Base-by-base conservation (phyloP, 352 stramenopile genomes). In the Globisporangium abappressorium region DNA sequence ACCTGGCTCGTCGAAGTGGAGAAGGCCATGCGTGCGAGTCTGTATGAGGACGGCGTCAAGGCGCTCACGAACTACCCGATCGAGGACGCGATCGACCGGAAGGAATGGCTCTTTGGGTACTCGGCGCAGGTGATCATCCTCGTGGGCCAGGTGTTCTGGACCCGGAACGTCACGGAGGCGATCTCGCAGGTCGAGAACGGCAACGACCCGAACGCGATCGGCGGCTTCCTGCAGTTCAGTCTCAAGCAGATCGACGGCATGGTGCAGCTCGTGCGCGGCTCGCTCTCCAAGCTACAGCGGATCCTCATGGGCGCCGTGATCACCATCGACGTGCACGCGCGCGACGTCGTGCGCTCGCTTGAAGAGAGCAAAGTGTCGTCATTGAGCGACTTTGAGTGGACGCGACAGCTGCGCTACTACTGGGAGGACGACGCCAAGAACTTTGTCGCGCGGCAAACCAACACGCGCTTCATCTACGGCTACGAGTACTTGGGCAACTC, bases 81-180 rank as follows among this genome's bases (percentile, higher is more conserved):
- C 1, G 90, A 97, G 36, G 81, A 95, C 28, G 85, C 89, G 5
- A 97, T 97, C 54, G 85, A 97, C 54, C 79, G 90, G 3, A 90
- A 94, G 49, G 78, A 92, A 0, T 98, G 92, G 92, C 77, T 98
- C 0, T 98, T 97, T 68, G 81, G 78, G 0, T 97, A 92, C 60
- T 87, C 89, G n/a, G 88, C 89, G 1, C 89, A 96, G 46, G 71
- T 93, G 7, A 73, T 96, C 30, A 97, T 98, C 61, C 75, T 97
- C 18, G 90, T 98, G 12, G 92, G 97, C 62, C 91, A 97, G 73
- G 86, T 98, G 0, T 93, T 96, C 68, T 98, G 92, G 92, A 97
- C 91, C 0, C 75, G 78, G 4, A 97, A 97, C 65, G 84, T 95
- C n/a, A 90, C 85, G 2, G 77, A 91, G 22, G 87, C 86, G 26